Evolutionary conservation across 2,329 filamentous ascomycete species (phyloP).

Genomic region (Penicillium sp.): DNA sequence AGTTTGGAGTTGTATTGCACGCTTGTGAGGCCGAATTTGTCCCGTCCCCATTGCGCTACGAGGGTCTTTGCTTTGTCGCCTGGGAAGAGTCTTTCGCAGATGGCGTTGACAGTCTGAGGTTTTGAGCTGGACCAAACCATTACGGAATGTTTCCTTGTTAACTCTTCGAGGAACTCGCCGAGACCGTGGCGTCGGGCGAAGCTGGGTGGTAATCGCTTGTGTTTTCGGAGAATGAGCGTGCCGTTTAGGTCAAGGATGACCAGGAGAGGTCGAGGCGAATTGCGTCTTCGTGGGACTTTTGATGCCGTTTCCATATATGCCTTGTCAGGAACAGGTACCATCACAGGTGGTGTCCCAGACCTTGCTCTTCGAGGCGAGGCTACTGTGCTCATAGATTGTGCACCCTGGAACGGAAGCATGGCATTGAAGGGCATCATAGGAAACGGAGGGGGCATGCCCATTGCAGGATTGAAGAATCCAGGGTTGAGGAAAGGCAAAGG

Average conservation of each 20-base stretch:
- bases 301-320: constrained; percentile 61
- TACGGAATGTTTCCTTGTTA: constrained; percentile 71
- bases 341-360: constrained; percentile 12
- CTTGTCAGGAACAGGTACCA: constrained; percentile 55
- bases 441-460: constrained; percentile 5
- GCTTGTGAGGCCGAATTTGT: constrained; percentile 66
- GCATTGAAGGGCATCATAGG: constrained; percentile 12
- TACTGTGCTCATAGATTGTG: constrained; percentile 18
- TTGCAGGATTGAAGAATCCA: constrained; percentile 1
- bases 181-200: constrained; percentile 70
- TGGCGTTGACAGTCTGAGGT: constrained; percentile 65
- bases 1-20: constrained; percentile 68
- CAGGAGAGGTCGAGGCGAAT: constrained; percentile 62
- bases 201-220: constrained; percentile 46
- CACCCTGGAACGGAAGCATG: constrained; percentile 9
- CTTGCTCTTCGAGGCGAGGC: constrained; percentile 8
- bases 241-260: constrained; percentile 92
- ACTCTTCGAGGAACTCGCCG: constrained; percentile 66
- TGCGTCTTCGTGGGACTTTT: constrained; percentile 42
- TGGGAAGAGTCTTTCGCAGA: constrained; percentile 60
- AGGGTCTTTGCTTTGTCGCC: constrained; percentile 54
- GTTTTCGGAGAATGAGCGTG: constrained; percentile 74
- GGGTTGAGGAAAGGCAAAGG: constrained; percentile 11
- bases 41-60: constrained; percentile 73
- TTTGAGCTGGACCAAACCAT: constrained; percentile 90